These are phyloP conservation scores for Chloroidium sp. DNA, from an alignment of 163 green algal genomes.

Conservation along the genomic window DNA sequence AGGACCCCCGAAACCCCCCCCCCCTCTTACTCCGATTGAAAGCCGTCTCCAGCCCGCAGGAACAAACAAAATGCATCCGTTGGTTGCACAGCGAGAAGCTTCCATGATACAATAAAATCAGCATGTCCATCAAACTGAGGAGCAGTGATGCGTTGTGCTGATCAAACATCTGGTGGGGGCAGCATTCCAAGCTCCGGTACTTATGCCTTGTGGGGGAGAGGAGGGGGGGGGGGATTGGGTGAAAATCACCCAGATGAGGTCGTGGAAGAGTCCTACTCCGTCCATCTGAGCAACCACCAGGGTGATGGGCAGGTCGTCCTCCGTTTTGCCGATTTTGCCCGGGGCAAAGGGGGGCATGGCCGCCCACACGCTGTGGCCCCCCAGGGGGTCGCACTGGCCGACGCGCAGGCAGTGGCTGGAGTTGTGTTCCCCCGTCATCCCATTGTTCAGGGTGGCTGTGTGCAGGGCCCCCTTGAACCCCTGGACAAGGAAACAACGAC, in stretches of 20 bases:
- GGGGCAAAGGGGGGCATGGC: conserved; percentile 31
- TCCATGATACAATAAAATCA: neutral
- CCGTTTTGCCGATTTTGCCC: no score
- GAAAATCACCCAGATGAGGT: conserved; percentile 30
- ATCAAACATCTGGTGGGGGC: no score
- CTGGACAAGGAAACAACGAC: conserved; percentile 2
- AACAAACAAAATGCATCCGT: no score
- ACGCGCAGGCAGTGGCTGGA: conserved; percentile 24
- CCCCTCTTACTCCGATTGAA: no score
- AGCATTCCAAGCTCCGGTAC: no score
- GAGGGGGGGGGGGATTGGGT: neutral
- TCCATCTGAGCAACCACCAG: conserved; percentile 57
- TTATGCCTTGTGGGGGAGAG: neutral
- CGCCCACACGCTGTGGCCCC: conserved; percentile 62
- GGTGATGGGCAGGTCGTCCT: conserved; percentile 22
- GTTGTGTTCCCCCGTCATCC: conserved; percentile 31
- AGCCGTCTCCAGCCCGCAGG: no score
- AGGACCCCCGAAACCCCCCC: no score
- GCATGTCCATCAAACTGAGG: neutral
- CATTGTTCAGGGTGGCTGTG: conserved; percentile 10
- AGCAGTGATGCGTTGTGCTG: neutral
- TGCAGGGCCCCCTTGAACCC: conserved; percentile 11
- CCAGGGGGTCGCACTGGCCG: conserved; percentile 55
- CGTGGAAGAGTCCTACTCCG: conserved; percentile 54
- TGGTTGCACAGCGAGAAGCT: neutral